Percentiles rank a stretch among this genome's conserved stretches.
Conservation (phyloP, 345 rosid species). For the Populus ilicifolia region DNA sequence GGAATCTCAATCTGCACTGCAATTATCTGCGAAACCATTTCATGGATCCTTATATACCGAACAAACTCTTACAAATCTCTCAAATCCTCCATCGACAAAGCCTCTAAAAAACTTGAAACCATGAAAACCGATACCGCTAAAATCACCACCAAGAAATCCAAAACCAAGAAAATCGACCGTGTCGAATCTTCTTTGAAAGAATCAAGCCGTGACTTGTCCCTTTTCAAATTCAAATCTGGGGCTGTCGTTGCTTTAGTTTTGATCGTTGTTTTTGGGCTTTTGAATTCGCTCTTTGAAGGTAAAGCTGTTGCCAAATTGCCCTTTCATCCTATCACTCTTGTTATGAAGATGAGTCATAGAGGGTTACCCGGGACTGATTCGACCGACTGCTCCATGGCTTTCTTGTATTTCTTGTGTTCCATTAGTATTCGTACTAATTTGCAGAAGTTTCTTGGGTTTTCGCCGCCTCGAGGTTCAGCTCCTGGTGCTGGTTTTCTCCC, state of each 20-base stretch:
- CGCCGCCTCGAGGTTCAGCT: not conserved
- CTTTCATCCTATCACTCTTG: slow-evolving; percentile 66
- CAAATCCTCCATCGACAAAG: slow-evolving; percentile 89
- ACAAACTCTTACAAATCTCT: slow-evolving; percentile 86
- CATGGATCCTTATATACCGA: slow-evolving; percentile 96
- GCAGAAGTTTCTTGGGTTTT: not conserved
- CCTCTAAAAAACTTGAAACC: slow-evolving; percentile 89
- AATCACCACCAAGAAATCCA: slow-evolving; percentile 61
- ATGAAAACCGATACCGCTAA: slow-evolving; percentile 72
- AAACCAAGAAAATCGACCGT: slow-evolving; percentile 94
- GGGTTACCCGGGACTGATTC: slow-evolving; percentile 78
- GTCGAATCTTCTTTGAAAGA: slow-evolving; percentile 90
- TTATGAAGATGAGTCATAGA: slow-evolving; percentile 91
- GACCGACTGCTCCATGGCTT: slow-evolving; percentile 97
- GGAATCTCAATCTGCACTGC: slow-evolving; percentile 94
- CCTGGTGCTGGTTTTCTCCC: not conserved
- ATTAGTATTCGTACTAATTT: not conserved
- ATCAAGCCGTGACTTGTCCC: slow-evolving; percentile 87
- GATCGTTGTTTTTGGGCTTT: slow-evolving; percentile 79
- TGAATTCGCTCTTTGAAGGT: slow-evolving; percentile 91
- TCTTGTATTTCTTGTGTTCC: slow-evolving; percentile 17
- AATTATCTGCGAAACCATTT: slow-evolving; percentile 84
- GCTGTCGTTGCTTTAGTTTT: slow-evolving; percentile 93
- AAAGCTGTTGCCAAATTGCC: slow-evolving; percentile 93
- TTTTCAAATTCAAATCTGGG: slow-evolving; percentile 99